Percentiles rank a stretch among this genome's conserved stretches.
Evolutionary conservation across 192 early-diverging fungal genomes (phyloP).

Genomic region (Backusella westeae): DNA sequence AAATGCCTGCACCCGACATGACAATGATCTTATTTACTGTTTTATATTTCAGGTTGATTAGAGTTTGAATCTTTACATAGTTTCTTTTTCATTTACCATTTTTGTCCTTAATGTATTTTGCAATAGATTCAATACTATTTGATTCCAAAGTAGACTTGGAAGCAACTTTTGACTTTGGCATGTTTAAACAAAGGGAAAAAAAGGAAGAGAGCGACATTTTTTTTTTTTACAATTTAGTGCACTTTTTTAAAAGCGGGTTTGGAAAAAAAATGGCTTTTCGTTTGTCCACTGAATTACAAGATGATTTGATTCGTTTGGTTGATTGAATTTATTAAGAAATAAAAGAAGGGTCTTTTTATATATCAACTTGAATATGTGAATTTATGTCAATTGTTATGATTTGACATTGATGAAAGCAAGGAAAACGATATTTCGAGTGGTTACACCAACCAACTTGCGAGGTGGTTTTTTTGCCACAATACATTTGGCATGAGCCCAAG

Average conservation of each 20-base stretch:
- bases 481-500: too few species aligned
- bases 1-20: conserved; percentile 92
- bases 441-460: too few species aligned
- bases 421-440: too few species aligned
- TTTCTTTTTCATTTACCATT: conserved; percentile 10
- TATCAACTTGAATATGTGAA: too few species aligned
- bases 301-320: too few species aligned
- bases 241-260: not conserved
- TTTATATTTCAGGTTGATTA: not conserved
- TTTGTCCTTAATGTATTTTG: conserved; percentile 21
- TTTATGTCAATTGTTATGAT: too few species aligned
- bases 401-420: too few species aligned
- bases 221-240: not conserved
- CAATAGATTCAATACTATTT: conserved; percentile 37
- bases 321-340: too few species aligned
- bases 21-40: conserved; percentile 72
- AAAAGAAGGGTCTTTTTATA: too few species aligned
- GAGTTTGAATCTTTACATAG: not conserved
- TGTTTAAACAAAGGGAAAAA: not conserved
- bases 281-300: too few species aligned
- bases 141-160: conserved; percentile 4
- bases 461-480: too few species aligned
- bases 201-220: not conserved
- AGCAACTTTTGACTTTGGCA: not conserved
- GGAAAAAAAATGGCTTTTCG: not conserved